Base-by-base conservation (phyloP, 805 yeast species). In the Starmerella bacillaris region DNA sequence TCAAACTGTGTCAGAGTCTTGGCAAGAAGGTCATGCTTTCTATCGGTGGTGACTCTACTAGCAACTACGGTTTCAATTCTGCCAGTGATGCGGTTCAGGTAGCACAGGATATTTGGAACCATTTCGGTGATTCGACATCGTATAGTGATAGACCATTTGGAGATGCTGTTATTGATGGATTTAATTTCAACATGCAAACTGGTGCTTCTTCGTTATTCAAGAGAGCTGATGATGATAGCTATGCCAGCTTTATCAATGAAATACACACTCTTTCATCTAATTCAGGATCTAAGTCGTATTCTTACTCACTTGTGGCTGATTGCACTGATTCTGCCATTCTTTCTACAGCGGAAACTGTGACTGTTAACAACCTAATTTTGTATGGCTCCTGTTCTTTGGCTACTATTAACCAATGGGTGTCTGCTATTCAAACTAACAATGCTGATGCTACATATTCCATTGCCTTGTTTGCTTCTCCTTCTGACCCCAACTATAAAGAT, bases 211-310 rank as follows among this genome's bases (percentile, higher is more conserved):
- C 65, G 33, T 58, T 61, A 1, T 93, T 93, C n/a, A 76, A 74
- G 49, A 67, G 70, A 24, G 68, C 74, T n/a, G 54, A 75, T 35
- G 77, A 70, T 11, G 60, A 56, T 28, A 65, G 45, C 49, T 73
- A 40, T 59, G 68, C 44, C 37, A 40, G 3, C 53, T 53, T 34
- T 94, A 94, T 16, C 94, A 82, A 60, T 83, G 94, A 3, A 80
- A 78, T 51, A 65, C 83, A 44, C 94, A 82, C 59, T 83, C 83
- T 59, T 82, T 82, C 66, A 83, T 83, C 68, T 83, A 83, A 59
- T 65, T 73, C 51, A 78, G 92, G 56, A 57, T 67, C 31, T 33
- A 37, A 12, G 32, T 34, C 14, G 39, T 43, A 18, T 39, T n/a
- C n/a, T n/a, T n/a, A n/a, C n/a, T n/a, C n/a, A n/a, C n/a, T n/a